phyloP scores from a whole-genome alignment of 768 basidiomycete genomes.

The Tricholoma hemisulphureum region DNA sequence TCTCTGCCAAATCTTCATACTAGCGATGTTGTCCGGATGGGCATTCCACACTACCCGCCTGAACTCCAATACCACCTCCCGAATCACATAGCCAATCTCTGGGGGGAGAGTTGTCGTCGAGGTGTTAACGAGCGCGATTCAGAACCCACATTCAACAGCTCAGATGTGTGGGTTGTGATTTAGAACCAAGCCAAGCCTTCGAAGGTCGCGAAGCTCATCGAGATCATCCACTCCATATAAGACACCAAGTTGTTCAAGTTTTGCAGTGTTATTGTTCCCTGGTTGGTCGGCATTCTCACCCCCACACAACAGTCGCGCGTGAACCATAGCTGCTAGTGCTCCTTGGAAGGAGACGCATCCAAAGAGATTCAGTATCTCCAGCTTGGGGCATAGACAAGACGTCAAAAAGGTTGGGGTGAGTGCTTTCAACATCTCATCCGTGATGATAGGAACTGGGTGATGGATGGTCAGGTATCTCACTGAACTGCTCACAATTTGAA shows the following conservation, averaged over 20 bases:
- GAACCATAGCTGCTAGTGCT: slow-evolving; percentile 6
- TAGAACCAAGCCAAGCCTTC: background rate
- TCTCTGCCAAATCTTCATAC: slow-evolving; percentile 46
- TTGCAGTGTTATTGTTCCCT: background rate
- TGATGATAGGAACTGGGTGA: background rate
- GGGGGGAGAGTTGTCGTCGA: slow-evolving; percentile 29
- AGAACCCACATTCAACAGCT: background rate
- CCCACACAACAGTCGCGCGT: background rate
- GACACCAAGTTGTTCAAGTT: background rate
- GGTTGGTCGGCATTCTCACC: background rate
- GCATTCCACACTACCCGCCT: slow-evolving; percentile 57
- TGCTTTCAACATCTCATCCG: background rate
- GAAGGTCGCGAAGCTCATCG: background rate
- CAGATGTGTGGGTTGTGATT: background rate
- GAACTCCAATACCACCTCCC: slow-evolving; percentile 47
- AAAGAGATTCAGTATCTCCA: slow-evolving; percentile 3
- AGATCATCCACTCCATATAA: background rate
- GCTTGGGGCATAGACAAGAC: slow-evolving; percentile 3
- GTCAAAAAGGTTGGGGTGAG: background rate
- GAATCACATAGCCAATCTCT: slow-evolving; percentile 51
- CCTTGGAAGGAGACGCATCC: slow-evolving; percentile 1
- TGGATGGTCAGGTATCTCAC: slow-evolving; percentile 1
- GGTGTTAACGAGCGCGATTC: slow-evolving; percentile 32
- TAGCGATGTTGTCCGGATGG: slow-evolving; percentile 42
- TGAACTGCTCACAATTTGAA: background rate